Conservation (phyloP, 768 basidiomycete species). For the Podaxis pistillaris region DNA sequence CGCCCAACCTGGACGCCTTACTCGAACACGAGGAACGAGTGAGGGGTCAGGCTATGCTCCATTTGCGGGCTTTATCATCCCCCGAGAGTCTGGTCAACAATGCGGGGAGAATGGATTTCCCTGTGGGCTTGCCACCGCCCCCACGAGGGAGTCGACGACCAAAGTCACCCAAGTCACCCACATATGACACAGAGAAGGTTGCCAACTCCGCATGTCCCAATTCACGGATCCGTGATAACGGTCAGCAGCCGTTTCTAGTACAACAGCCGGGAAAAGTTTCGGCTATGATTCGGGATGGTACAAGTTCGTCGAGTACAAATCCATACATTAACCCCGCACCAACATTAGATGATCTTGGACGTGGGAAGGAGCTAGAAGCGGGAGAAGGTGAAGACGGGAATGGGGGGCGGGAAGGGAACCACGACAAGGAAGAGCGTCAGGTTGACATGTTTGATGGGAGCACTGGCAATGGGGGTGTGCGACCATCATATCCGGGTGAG, state of each 20-base stretch:
- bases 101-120: constrained; percentile 7
- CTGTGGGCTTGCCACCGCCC: constrained; percentile 60
- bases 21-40: constrained; percentile 55
- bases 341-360: constrained; percentile 27
- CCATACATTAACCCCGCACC: constrained; percentile 50
- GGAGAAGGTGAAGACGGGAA: neutral
- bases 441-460: neutral
- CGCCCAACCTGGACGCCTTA: constrained; percentile 58
- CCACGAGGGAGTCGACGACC: constrained; percentile 27
- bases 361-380: constrained; percentile 11
- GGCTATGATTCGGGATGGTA: constrained; percentile 12
- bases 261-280: constrained; percentile 7
- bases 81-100: neutral
- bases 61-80: constrained; percentile 8
- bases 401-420: neutral
- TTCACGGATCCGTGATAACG: neutral
- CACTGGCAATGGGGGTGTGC: constrained; percentile 6
- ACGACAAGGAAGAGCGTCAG: neutral
- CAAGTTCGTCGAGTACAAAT: constrained; percentile 25
- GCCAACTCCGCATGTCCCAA: neutral
- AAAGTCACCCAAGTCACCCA: constrained; percentile 19
- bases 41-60: constrained; percentile 24
- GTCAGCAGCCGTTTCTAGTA: constrained; percentile 4
- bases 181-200: constrained; percentile 6
- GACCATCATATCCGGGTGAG: constrained; percentile 3